These are phyloP conservation scores for Tephrocybe sp. DNA, from an alignment of 768 basidiomycete genomes.

Conservation along the genomic window DNA sequence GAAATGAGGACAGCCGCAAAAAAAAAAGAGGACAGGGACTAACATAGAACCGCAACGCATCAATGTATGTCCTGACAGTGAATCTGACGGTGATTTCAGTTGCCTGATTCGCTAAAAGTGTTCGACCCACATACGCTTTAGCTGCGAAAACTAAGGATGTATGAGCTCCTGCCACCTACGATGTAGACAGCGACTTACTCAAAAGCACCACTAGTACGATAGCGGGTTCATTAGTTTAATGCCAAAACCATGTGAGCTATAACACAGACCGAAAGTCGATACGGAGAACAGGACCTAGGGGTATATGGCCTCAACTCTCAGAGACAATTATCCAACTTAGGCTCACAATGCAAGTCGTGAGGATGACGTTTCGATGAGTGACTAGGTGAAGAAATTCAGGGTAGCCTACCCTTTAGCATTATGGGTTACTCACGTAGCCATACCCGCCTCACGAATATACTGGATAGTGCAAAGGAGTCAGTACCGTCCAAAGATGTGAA, in stretches of 20 bases:
- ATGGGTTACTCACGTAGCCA: neutral
- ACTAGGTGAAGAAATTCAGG: neutral
- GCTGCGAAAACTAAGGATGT: neutral
- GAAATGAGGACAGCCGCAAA: too few species aligned
- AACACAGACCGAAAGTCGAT: neutral
- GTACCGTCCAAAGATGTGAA: neutral
- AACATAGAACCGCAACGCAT: neutral
- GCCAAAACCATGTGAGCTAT: neutral
- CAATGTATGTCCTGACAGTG: neutral
- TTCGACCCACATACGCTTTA: neutral
- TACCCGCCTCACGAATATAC: constrained; percentile 1
- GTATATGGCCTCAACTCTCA: neutral
- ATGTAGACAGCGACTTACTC: neutral
- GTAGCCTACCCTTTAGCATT: neutral
- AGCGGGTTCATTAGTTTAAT: neutral
- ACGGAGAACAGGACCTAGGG: neutral
- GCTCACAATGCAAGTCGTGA: constrained; percentile 6
- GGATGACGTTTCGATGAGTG: neutral
- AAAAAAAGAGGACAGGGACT: neutral
- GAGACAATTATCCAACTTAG: neutral
- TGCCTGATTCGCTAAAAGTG: neutral
- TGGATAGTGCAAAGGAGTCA: neutral
- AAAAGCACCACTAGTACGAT: neutral
- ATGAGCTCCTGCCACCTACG: neutral
- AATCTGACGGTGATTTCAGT: neutral